Evolutionary conservation across 352 stramenopile genomes (phyloP).

Genomic region (Phytophthora pseudosyringae): DNA sequence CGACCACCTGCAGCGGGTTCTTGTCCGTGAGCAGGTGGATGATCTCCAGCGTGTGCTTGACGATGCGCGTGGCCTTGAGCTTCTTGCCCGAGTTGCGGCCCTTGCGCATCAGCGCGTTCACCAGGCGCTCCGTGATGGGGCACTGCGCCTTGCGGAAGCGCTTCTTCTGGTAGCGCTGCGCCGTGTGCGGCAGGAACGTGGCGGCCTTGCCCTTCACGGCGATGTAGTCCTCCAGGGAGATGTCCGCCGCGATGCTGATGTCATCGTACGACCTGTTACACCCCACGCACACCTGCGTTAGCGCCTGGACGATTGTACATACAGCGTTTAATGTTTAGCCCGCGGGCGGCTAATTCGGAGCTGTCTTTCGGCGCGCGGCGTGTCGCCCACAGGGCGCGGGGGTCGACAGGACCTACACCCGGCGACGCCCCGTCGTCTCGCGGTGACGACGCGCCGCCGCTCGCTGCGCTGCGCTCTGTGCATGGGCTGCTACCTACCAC

Average conservation of each 20-base stretch:
- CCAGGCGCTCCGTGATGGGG: conserved; percentile 98
- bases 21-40: conserved; percentile 99
- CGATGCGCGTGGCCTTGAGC: conserved; percentile 98
- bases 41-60: conserved; percentile 99
- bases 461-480: neutral
- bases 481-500: conserved; percentile 71
- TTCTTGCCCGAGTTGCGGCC: conserved; percentile 99
- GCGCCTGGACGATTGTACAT: conserved; percentile 2
- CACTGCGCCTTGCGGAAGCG: conserved; percentile 99
- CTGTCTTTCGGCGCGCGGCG: neutral
- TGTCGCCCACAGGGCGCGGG: neutral
- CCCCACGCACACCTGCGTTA: conserved; percentile 32
- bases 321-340: neutral
- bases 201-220: conserved; percentile 98
- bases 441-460: neutral
- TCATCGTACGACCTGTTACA: conserved; percentile 96
- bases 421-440: neutral
- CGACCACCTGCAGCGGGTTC: conserved; percentile 99
- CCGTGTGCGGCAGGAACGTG: conserved; percentile 99
- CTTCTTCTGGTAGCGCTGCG: conserved; percentile 99
- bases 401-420: neutral
- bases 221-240: conserved; percentile 99
- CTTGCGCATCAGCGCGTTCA: conserved; percentile 98
- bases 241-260: conserved; percentile 97
- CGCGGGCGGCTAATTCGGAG: neutral